Conservation (phyloP, 257 asterid species). For the Ehretia macrophylla region DNA sequence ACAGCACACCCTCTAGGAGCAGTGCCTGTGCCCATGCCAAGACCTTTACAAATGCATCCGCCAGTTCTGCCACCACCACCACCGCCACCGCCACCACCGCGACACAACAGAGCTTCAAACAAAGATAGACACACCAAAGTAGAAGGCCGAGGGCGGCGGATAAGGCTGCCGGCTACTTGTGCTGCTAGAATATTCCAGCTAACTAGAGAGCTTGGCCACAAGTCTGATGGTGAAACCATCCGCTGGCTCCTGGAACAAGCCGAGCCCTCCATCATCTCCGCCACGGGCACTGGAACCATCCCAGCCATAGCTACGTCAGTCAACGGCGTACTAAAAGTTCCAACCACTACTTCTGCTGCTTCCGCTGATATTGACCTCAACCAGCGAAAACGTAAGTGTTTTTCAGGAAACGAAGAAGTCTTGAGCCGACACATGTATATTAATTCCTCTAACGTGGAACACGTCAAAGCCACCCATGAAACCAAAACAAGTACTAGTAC, state of each 20-base stretch:
- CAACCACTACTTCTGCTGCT: conserved; percentile 27
- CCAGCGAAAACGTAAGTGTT: conserved; percentile 34
- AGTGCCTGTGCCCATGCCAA: conserved; percentile 16
- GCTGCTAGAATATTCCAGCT: conserved; percentile 81
- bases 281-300: conserved; percentile 66
- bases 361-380: not conserved
- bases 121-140: conserved; percentile 67
- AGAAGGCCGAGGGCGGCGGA: conserved; percentile 71
- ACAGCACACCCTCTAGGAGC: not conserved
- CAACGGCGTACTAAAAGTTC: conserved; percentile 56
- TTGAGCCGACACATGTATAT: conserved; percentile 12
- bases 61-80: not conserved
- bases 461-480: conserved; percentile 3
- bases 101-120: conserved; percentile 38
- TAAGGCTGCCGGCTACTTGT: conserved; percentile 71
- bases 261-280: conserved; percentile 63
- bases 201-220: conserved; percentile 74
- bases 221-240: conserved; percentile 77
- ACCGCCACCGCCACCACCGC: conserved; percentile 16
- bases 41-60: conserved; percentile 15
- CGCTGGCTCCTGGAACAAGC: conserved; percentile 69
- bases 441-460: conserved; percentile 25
- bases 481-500: not conserved
- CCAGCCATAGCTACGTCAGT: conserved; percentile 71
- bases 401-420: not conserved